A percentile compares a stretch with the other conserved stretches of the same genome.
These are phyloP conservation scores for Nannochloris sp. DNA, from an alignment of 139 green algal species.

Conservation along the genomic window DNA sequence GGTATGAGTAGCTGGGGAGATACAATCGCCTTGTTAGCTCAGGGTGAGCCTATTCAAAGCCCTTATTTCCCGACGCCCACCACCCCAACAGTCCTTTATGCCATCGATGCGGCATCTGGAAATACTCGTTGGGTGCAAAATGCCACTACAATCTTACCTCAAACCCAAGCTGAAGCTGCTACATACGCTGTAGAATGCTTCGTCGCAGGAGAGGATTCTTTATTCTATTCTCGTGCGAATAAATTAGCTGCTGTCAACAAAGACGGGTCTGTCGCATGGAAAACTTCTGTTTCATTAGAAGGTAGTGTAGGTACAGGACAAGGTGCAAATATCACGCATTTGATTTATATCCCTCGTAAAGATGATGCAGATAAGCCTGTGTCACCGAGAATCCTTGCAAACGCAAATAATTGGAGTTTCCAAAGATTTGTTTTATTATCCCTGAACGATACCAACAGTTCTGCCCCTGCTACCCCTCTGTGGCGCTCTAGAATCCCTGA, in stretches of 20 bases:
- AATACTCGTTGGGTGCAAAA: background rate
- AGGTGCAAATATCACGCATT: conserved; percentile 4
- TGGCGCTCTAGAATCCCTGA: conserved; percentile 5
- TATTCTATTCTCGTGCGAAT: background rate
- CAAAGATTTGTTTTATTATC: background rate
- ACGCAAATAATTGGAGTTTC: conserved; percentile 14
- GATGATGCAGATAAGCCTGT: background rate
- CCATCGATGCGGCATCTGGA: background rate
- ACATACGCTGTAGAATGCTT: background rate
- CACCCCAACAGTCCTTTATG: background rate
- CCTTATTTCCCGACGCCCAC: conserved; percentile 2
- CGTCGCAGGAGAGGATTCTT: background rate
- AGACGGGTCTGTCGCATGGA: background rate
- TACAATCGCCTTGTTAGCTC: background rate
- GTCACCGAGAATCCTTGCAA: background rate
- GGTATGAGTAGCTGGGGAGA: background rate
- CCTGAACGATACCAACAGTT: background rate
- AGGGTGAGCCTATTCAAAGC: conserved; percentile 3
- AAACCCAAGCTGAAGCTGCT: background rate
- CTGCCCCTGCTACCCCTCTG: background rate
- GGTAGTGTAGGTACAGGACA: conserved; percentile 2
- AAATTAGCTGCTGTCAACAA: background rate
- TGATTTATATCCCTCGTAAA: background rate
- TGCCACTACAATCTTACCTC: background rate
- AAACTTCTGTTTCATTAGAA: background rate